A percentile compares a stretch with the other conserved stretches of the same genome.
Conservation (phyloP, 805 yeast species). For the Spathaspora arborariae region DNA sequence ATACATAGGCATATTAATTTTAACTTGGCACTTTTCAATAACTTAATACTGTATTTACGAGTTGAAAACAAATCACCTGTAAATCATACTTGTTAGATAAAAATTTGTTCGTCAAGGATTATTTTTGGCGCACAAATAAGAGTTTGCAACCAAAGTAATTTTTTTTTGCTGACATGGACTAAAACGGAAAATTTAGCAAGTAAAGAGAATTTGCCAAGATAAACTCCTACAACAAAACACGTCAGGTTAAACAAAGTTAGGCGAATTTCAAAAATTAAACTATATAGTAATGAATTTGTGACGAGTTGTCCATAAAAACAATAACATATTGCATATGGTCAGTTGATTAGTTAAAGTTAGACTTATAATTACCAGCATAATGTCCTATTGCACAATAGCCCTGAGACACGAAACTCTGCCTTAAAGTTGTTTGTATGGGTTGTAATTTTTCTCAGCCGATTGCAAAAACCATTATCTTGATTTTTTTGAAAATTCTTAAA, state of each 20-base stretch:
- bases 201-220: background rate
- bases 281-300: background rate
- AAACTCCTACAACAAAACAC: background rate
- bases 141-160: background rate
- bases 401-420: no score
- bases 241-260: background rate
- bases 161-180: background rate
- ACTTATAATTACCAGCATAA: background rate
- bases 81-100: no score
- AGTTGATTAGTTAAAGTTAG: background rate
- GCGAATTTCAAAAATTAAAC: background rate
- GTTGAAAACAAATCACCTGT: no score
- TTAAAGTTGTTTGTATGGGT: background rate
- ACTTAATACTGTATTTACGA: no score
- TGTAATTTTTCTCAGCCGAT: background rate
- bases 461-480: background rate
- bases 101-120: background rate
- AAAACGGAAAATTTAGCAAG: background rate
- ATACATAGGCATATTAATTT: no score
- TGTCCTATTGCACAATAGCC: background rate
- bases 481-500: no score
- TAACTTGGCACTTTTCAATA: no score
- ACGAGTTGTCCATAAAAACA: background rate
- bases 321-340: background rate
- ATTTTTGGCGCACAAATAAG: background rate